Conservation (phyloP, 176 grass and related monocot genomes). For the Lolium multiflorum region DNA sequence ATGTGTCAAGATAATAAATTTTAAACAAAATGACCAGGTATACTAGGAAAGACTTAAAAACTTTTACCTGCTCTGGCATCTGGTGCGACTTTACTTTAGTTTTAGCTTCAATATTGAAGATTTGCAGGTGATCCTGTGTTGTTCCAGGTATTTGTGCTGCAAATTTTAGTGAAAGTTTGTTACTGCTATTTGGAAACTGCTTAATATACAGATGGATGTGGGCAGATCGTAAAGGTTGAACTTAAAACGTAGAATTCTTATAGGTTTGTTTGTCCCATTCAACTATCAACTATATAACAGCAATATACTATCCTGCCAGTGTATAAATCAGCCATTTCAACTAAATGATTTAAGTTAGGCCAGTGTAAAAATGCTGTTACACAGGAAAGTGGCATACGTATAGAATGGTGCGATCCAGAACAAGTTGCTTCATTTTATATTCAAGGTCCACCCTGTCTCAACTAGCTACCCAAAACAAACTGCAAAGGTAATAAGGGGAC, state of each 20-base stretch:
- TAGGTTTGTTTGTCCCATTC: background rate
- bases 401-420: background rate
- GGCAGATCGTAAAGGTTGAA: background rate
- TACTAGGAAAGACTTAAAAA: background rate
- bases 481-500: background rate
- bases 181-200: constrained; percentile 29
- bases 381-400: background rate
- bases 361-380: background rate
- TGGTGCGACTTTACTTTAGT: constrained; percentile 97
- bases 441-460: background rate
- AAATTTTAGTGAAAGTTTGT: constrained; percentile 39
- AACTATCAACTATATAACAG: constrained; percentile 19
- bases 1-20: background rate
- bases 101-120: constrained; percentile 97
- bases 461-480: constrained; percentile 6
- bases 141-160: constrained; percentile 92
- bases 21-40: background rate
- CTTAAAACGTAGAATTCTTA: background rate
- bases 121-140: constrained; percentile 94
- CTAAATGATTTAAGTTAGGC: background rate
- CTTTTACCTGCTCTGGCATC: constrained; percentile 87
- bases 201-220: background rate
- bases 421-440: background rate
- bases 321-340: background rate
- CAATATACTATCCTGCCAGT: background rate